phyloP scores from a whole-genome alignment of 2,329 filamentous ascomycete genomes.

The Fusarium sp. region DNA sequence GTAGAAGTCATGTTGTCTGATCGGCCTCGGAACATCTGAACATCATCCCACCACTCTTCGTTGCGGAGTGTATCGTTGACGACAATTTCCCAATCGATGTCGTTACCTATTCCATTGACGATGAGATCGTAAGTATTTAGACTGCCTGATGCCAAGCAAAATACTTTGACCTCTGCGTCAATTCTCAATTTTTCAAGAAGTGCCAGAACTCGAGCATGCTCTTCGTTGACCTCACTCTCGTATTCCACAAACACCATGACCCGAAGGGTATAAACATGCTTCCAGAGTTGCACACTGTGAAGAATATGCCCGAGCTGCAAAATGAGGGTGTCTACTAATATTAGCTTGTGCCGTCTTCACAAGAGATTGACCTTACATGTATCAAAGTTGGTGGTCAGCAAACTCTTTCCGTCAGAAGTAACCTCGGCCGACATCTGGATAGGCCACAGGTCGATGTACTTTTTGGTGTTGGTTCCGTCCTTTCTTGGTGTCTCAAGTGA shows the following conservation, averaged over 20 bases:
- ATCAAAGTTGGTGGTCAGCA: conserved; percentile 89
- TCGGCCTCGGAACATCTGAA: conserved; percentile 65
- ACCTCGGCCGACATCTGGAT: conserved; percentile 94
- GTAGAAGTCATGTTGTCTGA: conserved; percentile 51
- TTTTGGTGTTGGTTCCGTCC: conserved; percentile 70
- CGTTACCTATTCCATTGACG: conserved; percentile 72
- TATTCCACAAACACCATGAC: conserved; percentile 92
- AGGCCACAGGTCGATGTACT: conserved; percentile 88
- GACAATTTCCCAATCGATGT: conserved; percentile 64
- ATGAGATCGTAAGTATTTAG: conserved; percentile 80
- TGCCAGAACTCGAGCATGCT: conserved; percentile 75
- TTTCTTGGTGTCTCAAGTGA: conserved; percentile 75
- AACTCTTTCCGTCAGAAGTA: conserved; percentile 70
- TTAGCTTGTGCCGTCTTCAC: conserved; percentile 3
- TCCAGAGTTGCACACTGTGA: conserved; percentile 83
- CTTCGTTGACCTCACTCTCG: conserved; percentile 83
- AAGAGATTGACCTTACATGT: conserved; percentile 69
- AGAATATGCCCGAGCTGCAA: conserved; percentile 87
- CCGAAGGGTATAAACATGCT: conserved; percentile 74
- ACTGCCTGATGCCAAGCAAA: conserved; percentile 80
- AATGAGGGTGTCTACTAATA: conserved; percentile 73
- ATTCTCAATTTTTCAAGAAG: conserved; percentile 85
- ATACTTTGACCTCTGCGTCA: conserved; percentile 80
- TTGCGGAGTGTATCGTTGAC: conserved; percentile 74
- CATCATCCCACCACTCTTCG: conserved; percentile 85